Evolutionary conservation across 176 grass and related monocot genomes (phyloP).

Genomic region (Carex parvula): DNA sequence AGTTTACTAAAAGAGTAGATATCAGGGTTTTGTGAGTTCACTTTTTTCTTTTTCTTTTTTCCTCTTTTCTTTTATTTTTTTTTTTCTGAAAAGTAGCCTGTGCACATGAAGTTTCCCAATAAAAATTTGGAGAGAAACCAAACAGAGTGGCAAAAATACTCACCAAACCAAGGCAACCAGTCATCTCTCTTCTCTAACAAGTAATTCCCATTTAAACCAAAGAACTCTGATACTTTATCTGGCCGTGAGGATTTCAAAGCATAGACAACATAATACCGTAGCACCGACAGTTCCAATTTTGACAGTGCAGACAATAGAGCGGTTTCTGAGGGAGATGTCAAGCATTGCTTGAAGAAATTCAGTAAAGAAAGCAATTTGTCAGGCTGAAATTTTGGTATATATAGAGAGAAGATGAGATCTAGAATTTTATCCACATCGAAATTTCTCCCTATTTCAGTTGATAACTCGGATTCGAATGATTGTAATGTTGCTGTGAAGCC

Average conservation of each 20-base stretch:
- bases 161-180: conserved; percentile 90
- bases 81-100: not conserved
- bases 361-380: conserved; percentile 59
- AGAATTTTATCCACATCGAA: conserved; percentile 89
- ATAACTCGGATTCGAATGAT: conserved; percentile 71
- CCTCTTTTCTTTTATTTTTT: not conserved
- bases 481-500: conserved; percentile 72
- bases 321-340: conserved; percentile 64
- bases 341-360: conserved; percentile 78
- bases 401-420: conserved; percentile 80
- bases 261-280: conserved; percentile 78
- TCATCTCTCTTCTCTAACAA: conserved; percentile 76
- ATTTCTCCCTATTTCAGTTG: conserved; percentile 73
- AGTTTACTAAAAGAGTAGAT: not conserved
- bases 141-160: conserved; percentile 27
- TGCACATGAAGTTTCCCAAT: not conserved
- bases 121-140: not conserved
- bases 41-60: not conserved
- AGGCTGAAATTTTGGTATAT: conserved; percentile 71
- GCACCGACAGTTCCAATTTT: conserved; percentile 72
- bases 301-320: conserved; percentile 47
- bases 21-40: not conserved
- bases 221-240: conserved; percentile 84
- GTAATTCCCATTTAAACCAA: conserved; percentile 47
- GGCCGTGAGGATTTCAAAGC: conserved; percentile 70